A percentile compares a stretch with the other conserved stretches of the same genome.
These are phyloP conservation scores for Colletotrichum chlorophyti DNA, from an alignment of 2,329 filamentous ascomycete genomes.

Conservation along the genomic window DNA sequence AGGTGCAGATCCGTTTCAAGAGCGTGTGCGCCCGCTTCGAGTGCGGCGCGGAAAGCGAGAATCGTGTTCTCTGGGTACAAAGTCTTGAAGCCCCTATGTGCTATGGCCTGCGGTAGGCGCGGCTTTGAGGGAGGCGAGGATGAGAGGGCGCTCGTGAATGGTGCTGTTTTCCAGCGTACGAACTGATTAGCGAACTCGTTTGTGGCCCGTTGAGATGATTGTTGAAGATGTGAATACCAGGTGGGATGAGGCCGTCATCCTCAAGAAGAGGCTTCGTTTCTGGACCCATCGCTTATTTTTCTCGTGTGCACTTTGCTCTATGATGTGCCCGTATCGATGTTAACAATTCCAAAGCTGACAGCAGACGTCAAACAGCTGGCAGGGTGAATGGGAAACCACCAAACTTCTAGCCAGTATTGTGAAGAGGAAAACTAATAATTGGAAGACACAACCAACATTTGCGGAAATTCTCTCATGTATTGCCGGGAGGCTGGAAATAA, in stretches of 20 bases:
- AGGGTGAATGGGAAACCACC: too few species aligned
- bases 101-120: slow-evolving; percentile 72
- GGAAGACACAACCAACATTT: too few species aligned
- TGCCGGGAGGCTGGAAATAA: too few species aligned
- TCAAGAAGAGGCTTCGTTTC: slow-evolving; percentile 1
- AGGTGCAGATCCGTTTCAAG: slow-evolving; percentile 91
- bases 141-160: slow-evolving; percentile 42
- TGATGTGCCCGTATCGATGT: too few species aligned
- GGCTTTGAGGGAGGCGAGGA: slow-evolving; percentile 29
- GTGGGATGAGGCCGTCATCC: neutral
- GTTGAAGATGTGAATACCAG: neutral
- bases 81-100: slow-evolving; percentile 81
- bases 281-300: neutral
- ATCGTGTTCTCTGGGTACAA: slow-evolving; percentile 87
- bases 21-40: slow-evolving; percentile 77
- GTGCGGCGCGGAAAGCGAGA: slow-evolving; percentile 76
- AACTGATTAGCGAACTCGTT: neutral
- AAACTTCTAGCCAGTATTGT: too few species aligned
- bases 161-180: slow-evolving; percentile 34
- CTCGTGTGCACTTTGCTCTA: too few species aligned
- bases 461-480: too few species aligned
- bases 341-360: too few species aligned
- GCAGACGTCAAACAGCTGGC: too few species aligned
- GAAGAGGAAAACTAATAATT: too few species aligned
- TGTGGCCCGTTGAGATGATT: neutral